These are phyloP conservation scores for Hortiboletus rubellus DNA, from an alignment of 1,284 basidiomycete genomes.

Conservation along the genomic window DNA sequence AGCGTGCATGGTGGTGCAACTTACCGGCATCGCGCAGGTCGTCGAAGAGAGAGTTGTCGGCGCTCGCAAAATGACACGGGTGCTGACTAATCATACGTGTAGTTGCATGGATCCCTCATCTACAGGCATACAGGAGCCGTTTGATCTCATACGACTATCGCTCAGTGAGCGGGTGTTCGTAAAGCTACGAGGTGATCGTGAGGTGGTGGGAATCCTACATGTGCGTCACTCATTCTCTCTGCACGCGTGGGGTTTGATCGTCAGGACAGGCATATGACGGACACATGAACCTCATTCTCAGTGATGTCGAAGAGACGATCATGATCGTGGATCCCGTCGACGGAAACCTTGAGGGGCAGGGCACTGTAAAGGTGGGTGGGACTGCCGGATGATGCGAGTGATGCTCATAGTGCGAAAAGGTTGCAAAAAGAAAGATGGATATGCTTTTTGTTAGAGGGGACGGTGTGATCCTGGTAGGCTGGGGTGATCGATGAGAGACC, in stretches of 20 bases:
- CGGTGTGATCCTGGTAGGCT: slow-evolving; percentile 84
- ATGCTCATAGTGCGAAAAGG: slow-evolving; percentile 48
- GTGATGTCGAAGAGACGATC: slow-evolving; percentile 96
- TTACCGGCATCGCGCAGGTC: slow-evolving; percentile 30
- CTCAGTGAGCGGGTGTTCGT: slow-evolving; percentile 96
- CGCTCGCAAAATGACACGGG: slow-evolving; percentile 23
- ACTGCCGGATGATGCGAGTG: neutral
- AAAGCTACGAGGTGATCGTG: slow-evolving; percentile 94
- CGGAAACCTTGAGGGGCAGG: slow-evolving; percentile 48
- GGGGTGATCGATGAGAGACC: neutral
- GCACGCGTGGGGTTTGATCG: slow-evolving; percentile 16
- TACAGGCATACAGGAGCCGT: slow-evolving; percentile 90
- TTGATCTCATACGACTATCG: slow-evolving; percentile 95
- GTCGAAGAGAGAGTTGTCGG: slow-evolving; percentile 15
- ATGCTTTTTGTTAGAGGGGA: slow-evolving; percentile 99
- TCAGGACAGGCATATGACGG: slow-evolving; percentile 90
- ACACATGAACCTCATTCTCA: slow-evolving; percentile 99
- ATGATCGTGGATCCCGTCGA: slow-evolving; percentile 83
- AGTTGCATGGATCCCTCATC: slow-evolving; percentile 67
- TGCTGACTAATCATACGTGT: slow-evolving; percentile 34
- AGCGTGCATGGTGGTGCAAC: slow-evolving; percentile 3
- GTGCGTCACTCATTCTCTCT: slow-evolving; percentile 48
- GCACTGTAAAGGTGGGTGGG: slow-evolving; percentile 58
- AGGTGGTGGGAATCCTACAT: slow-evolving; percentile 91
- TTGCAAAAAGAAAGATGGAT: slow-evolving; percentile 92